These are phyloP conservation scores for Microthlaspi erraticum DNA, from an alignment of 345 rosid species.

Conservation along the genomic window DNA sequence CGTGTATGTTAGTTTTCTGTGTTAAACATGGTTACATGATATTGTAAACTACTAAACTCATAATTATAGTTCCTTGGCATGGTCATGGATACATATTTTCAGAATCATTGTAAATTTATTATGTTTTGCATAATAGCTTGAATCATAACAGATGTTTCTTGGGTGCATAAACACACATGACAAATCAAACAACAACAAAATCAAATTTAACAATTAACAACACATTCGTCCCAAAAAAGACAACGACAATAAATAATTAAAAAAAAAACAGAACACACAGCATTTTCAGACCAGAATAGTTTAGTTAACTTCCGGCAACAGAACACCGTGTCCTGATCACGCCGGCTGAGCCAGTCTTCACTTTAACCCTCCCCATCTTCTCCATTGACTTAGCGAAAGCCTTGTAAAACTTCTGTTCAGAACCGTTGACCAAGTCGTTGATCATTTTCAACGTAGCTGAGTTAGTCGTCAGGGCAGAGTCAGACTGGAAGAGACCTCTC, in stretches of 20 bases:
- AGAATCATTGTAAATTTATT: not conserved
- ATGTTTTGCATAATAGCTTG: constrained; percentile 4
- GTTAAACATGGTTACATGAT: no score
- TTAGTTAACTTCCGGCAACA: constrained; percentile 53
- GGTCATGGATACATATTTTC: no score
- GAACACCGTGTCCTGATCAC: constrained; percentile 79
- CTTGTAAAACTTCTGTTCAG: constrained; percentile 53
- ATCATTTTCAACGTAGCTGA: constrained; percentile 53
- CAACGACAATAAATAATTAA: constrained; percentile 21
- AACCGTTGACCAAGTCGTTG: constrained; percentile 56
- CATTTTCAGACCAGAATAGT: not conserved
- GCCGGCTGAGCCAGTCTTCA: constrained; percentile 69
- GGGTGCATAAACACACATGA: constrained; percentile 7
- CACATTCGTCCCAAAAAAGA: constrained; percentile 17
- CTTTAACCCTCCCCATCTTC: constrained; percentile 73
- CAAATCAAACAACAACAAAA: constrained; percentile 32
- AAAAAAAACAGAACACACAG: constrained; percentile 7
- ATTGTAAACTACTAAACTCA: no score
- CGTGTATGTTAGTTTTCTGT: no score
- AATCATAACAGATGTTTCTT: constrained; percentile 9
- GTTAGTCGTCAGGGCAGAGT: constrained; percentile 67
- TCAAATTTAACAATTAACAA: constrained; percentile 22
- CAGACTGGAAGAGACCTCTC: constrained; percentile 80
- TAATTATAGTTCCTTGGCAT: no score
- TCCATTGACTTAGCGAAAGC: constrained; percentile 78